Evolutionary conservation across 2,329 filamentous ascomycete genomes (phyloP), one percentile per base, ranked within the genome.

Genomic region (Phaeophleospora eucalypticola): DNA sequence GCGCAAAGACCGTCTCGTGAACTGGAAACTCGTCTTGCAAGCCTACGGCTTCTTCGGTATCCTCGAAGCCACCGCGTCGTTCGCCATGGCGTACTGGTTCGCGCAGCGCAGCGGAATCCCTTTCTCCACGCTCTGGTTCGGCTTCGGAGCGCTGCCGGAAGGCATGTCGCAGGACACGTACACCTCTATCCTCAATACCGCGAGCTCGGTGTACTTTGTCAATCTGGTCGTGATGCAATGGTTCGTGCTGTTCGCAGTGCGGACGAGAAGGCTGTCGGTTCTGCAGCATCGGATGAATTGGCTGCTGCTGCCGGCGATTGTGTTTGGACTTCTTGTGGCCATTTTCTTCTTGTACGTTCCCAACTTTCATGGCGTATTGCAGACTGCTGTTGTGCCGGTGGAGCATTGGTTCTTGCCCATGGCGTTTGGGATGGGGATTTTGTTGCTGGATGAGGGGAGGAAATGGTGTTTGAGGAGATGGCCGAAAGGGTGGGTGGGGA

Each of bases 161-260:
- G 80, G 80, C 43, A 63, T 71, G 29, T 58, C 75, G 4, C 71
- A 45, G 12, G 78, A 79, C 37, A 77, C 75, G 46, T 79, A 82
- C 58, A 69, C 68, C 0, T 65, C 70, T 20, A 74, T 79, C 52
- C 68, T 85, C 18, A 84, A 83, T 52, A 74, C 78, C 50, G 84
- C 84, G 0, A 84, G 79, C 32, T 86, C 82, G 14, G 83, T 91
- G 49, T 90, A 90, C 66, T 90, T 90, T 58, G 79, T 89, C 56
- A 90, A 83, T 49, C 71, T 91, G 17, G 86, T 91, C 2, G 82
- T 90, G 40, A 88, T 90, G 84, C 84, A 87, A 73, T 83, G 82
- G 74, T 89, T 89, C 72, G 87, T 85, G 61, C 72, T 89, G 3
- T 77, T 89, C 60, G 81, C 82, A 1, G 75, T 86, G 4, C 76